Base-by-base conservation (phyloP, 1,284 basidiomycete species). In the Fomitiporia mediterranea region DNA sequence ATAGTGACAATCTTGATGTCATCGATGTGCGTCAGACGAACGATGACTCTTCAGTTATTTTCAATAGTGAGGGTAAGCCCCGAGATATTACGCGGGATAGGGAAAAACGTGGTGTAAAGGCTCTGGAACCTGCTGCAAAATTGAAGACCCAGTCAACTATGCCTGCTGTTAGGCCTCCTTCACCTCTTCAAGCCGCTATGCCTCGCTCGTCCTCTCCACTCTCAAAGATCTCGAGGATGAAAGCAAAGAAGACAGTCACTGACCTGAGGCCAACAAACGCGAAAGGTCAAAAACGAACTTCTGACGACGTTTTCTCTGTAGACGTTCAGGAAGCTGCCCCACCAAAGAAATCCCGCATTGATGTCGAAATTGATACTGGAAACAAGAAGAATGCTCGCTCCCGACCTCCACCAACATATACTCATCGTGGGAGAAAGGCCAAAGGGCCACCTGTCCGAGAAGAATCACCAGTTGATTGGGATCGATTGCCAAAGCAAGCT, bases 371-470 rank as follows among this genome's bases (percentile, higher is more conserved):
- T 35, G 30, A 34, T 17, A 25, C 35, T 17, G 28, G 21, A 7
- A 47, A 40, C 6, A n/a, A 37, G 5, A 15, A 40, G 34, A 37
- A 19, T 23, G 47, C 28, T 15, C n/a, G 21, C 46, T 19, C 19
- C 27, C 32, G 15, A 2, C 30, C 49, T 25, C 38, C 21, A 13
- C 64, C 58, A 46, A 62, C 50, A 56, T 59, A 56, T 39, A 49
- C 55, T 15, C 66, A 61, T 25, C 59, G 53, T 35, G 51, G 58
- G 19, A 66, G 61, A 49, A 55, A 61, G 23, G 59, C 27, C 6
- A 64, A 63, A 19, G 37, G 42, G 13, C 53, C 61, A 7, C 61
- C 63, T 39, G 59, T 62, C 17, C 39, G 9, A 8, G 17, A 39
- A 9, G 25, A 42, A 4, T 3, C 21, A 51, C 7, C 34, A 30